phyloP scores from a whole-genome alignment of 2,329 filamentous ascomycete species.

The Fusarium avenaceum region DNA sequence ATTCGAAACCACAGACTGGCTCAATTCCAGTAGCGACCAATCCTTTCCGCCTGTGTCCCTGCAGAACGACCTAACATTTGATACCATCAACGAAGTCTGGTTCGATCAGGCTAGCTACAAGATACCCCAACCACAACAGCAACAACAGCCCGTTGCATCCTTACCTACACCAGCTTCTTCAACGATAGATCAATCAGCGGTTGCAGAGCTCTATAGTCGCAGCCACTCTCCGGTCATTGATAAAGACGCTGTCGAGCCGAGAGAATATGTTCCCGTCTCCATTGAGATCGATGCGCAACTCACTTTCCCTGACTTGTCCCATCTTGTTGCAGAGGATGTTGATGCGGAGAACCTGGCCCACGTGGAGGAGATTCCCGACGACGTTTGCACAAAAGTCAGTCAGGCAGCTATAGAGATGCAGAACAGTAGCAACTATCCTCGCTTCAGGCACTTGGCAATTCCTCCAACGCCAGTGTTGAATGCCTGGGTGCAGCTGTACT shows the following conservation, averaged over 20 bases:
- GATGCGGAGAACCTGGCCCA: constrained; percentile 14
- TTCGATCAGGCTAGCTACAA: background rate
- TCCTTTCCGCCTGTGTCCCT: background rate
- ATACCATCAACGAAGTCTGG: constrained; percentile 5
- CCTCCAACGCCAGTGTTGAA: constrained; percentile 6
- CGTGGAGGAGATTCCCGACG: constrained; percentile 1
- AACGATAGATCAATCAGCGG: background rate
- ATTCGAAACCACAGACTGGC: background rate
- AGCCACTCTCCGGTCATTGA: constrained; percentile 9
- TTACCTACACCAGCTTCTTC: background rate
- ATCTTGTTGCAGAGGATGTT: background rate
- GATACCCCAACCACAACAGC: background rate
- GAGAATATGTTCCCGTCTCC: constrained; percentile 2
- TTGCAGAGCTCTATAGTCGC: constrained; percentile 11
- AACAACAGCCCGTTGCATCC: background rate
- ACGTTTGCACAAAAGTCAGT: background rate
- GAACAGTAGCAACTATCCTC: background rate
- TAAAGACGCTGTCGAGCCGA: constrained; percentile 7
- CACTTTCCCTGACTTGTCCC: background rate
- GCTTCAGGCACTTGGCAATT: constrained; percentile 11
- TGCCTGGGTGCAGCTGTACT: constrained; percentile 9
- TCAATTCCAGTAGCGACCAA: background rate
- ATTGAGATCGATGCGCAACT: constrained; percentile 19
- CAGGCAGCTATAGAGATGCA: constrained; percentile 5
- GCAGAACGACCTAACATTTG: constrained; percentile 1